phyloP scores from a whole-genome alignment of 2,329 filamentous ascomycete genomes.

The Parascedosporium putredinis region DNA sequence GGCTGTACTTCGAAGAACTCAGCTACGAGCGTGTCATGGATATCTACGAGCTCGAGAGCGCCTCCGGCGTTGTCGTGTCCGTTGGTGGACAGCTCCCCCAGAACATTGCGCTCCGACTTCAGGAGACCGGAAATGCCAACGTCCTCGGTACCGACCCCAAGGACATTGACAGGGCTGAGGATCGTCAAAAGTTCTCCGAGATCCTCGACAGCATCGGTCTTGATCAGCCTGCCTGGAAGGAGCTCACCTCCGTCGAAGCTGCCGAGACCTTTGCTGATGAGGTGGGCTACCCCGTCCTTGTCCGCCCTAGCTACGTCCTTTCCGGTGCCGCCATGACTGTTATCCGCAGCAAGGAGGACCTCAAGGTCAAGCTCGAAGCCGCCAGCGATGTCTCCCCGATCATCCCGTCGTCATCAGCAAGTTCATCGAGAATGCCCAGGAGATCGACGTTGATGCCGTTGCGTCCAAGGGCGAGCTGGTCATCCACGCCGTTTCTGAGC shows the following conservation, averaged over 20 bases:
- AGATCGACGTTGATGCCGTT: constrained; percentile 94
- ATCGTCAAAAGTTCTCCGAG: constrained; percentile 95
- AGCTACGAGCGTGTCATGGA: constrained; percentile 98
- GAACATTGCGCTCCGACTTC: constrained; percentile 90
- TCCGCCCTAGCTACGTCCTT: constrained; percentile 89
- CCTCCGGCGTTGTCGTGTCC: constrained; percentile 83
- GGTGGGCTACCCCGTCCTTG: constrained; percentile 89
- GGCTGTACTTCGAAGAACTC: constrained; percentile 92
- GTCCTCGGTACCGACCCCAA: constrained; percentile 85
- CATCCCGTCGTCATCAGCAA: constrained; percentile 97
- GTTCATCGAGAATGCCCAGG: constrained; percentile 92
- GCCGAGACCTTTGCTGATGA: constrained; percentile 77
- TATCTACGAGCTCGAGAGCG: constrained; percentile 86
- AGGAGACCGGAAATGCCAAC: constrained; percentile 81
- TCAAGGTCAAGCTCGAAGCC: constrained; percentile 89
- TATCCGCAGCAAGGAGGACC: constrained; percentile 75
- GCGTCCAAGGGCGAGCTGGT: constrained; percentile 77
- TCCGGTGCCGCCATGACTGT: constrained; percentile 98
- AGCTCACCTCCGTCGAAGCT: constrained; percentile 79
- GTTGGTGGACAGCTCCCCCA: constrained; percentile 94
- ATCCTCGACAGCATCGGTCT: constrained; percentile 95
- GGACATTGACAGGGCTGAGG: constrained; percentile 96
- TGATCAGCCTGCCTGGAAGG: constrained; percentile 96
- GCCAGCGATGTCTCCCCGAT: constrained; percentile 88
- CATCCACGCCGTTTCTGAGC: constrained; percentile 86